Evolutionary conservation across 805 yeast genomes (phyloP).

Genomic region (Citeromyces nyonsensis): DNA sequence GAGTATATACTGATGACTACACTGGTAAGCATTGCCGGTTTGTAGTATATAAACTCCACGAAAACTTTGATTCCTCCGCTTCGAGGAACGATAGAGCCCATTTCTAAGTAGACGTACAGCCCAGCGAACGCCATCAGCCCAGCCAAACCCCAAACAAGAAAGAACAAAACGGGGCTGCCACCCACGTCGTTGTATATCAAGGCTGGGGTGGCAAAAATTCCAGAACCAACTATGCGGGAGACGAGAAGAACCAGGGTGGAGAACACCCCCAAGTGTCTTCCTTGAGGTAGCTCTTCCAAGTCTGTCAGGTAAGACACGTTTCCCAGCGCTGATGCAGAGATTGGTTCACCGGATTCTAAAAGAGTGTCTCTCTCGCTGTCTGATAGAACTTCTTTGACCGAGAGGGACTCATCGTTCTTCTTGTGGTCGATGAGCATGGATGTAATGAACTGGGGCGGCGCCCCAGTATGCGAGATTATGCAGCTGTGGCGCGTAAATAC

Average conservation of each 20-base stretch:
- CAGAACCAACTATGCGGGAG: conserved; percentile 63
- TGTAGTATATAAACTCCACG: conserved; percentile 47
- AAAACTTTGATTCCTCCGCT: conserved; percentile 70
- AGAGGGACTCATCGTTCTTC: too few species aligned
- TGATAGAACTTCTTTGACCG: too few species aligned
- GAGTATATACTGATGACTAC: conserved; percentile 30
- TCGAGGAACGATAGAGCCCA: conserved; percentile 57
- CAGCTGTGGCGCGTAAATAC: too few species aligned
- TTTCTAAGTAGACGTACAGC: conserved; percentile 46
- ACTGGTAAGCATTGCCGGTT: conserved; percentile 37
- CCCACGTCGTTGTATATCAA: conserved; percentile 55
- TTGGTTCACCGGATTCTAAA: too few species aligned
- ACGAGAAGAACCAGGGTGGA: conserved; percentile 51
- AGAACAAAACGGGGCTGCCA: conserved; percentile 45
- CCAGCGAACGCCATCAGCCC: conserved; percentile 54
- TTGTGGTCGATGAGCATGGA: too few species aligned
- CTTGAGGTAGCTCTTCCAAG: conserved; percentile 48
- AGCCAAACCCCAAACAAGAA: conserved; percentile 47
- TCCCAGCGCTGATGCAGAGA: too few species aligned
- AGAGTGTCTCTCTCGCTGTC: too few species aligned
- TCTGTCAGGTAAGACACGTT: too few species aligned
- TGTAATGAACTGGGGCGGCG: too few species aligned
- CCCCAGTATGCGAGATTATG: too few species aligned
- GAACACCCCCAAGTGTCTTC: conserved; percentile 57
- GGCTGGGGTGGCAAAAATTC: conserved; percentile 62